Evolutionary conservation across 495 filamentous ascomycete genomes (phyloP).

Genomic region (Aspergillus saccharolyticus): DNA sequence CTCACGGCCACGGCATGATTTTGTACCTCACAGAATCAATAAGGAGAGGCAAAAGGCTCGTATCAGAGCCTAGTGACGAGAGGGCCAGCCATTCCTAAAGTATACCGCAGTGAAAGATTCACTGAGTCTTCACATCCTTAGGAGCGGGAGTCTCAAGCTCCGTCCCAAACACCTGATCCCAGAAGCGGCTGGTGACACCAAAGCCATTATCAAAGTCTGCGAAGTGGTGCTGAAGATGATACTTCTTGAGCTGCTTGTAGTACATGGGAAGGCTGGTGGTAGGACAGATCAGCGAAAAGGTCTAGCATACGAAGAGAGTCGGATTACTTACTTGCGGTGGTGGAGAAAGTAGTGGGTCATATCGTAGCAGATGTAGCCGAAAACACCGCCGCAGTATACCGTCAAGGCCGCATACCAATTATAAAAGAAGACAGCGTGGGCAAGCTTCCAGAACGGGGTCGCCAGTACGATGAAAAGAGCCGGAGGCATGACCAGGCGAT

Average conservation of each 20-base stretch:
- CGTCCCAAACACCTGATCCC: constrained; percentile 90
- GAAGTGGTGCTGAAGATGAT: constrained; percentile 95
- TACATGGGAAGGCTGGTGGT: constrained; percentile 64
- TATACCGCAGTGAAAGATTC: constrained; percentile 12
- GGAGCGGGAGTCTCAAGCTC: constrained; percentile 53
- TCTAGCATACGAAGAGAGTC: not conserved
- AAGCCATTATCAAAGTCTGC: constrained; percentile 97
- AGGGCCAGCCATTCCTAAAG: not conserved
- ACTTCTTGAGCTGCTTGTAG: constrained; percentile 89
- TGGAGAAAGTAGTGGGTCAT: constrained; percentile 99
- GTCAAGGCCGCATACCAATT: constrained; percentile 75
- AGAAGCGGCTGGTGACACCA: constrained; percentile 96
- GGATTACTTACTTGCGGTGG: constrained; percentile 69
- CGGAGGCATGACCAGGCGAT: constrained; percentile 96
- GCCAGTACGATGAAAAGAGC: constrained; percentile 82
- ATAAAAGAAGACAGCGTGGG: constrained; percentile 76
- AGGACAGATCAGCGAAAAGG: constrained; percentile 13
- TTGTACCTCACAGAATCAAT: constrained; percentile 10
- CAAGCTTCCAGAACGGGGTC: constrained; percentile 87
- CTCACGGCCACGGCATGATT: constrained; percentile 25
- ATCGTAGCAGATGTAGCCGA: constrained; percentile 95
- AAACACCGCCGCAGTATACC: constrained; percentile 84
- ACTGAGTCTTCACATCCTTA: constrained; percentile 54
- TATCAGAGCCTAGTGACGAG: not conserved
- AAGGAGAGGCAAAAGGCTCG: not conserved